Base-by-base conservation (phyloP, 441 rosid species). In the Gossypium lobatum region DNA sequence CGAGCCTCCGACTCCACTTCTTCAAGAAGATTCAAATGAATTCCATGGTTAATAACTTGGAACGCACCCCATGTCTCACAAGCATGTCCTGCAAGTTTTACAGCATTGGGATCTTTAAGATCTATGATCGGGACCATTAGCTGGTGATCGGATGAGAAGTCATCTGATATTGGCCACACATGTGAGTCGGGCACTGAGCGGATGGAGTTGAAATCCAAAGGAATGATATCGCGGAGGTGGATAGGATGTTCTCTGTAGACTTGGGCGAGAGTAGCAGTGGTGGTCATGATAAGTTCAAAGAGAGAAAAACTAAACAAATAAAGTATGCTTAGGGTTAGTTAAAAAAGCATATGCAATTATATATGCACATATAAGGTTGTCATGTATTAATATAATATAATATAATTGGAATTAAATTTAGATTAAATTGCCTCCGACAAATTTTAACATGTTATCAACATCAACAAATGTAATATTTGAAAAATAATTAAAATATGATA, bases 11-110 rank as follows among this genome's bases (percentile, higher is more conserved):
- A 64, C 73, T 76, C 85, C 0, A 71, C 73, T n/a, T 74, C 81
- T 10, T 59, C 69, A 3, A 84, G 52, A 23, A 80, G 75, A 11
- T 13, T 48, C 25, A 26, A 25, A 3, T 79, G 63, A 73, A 84
- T 61, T 60, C 80, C 85, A 13, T 84, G 87, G 67, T 82, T 78
- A 1, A 70, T 59, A 7, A 82, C 62, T 57, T 80, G 83, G 70
- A 84, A 84, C 16, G 68, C 81, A 23, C 87, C 87, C 83, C 80
- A 76, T 8, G 78, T 57, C 66, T 81, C 80, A 68, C 87, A 81
- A 45, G 85, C 85, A 64, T 68, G 74, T 1, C 76, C 76, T 3
- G 63, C 23, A 3, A 46, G 58, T 34, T 70, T 45, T 2, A 16
- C 26, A 37, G 50, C 81, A 6, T 58, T 25, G 1, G 80, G 79